Evolutionary conservation across 1,284 basidiomycete genomes (phyloP), one percentile per base, ranked within the genome.

Genomic region (Ceratobasidium sp.): DNA sequence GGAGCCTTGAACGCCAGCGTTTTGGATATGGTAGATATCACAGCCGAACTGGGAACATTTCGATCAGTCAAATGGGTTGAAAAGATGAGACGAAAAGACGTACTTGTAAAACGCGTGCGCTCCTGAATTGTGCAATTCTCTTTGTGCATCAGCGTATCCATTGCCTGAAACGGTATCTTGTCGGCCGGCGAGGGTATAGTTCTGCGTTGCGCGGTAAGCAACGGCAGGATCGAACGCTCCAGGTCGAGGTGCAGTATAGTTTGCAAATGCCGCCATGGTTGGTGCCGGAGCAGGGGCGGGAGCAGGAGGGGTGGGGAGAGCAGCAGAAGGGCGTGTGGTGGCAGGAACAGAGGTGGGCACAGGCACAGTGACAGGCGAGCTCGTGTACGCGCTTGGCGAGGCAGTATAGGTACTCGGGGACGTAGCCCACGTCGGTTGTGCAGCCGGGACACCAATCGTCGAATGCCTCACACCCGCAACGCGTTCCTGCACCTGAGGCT

Each of bases 21-120:
- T 36, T 21, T 55, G 21, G 12, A 14, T 34, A 67, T 39, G 2
- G 64, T 67, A 21, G 50, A 34, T 5, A 50, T 50, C 2, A 67
- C 50, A 36, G 64, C 64, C 26, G 18, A 6, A 26, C 64, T 67
- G 16, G n/a, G 36, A 8, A 26, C 48, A 21, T 34, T n/a, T 39
- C 36, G 18, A 32, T 65, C 23, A 67, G 50, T 67, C 34, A 28
- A n/a, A 14, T 5, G 26, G 3, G 2, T 12, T 21, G 12, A 45
- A 26, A 58, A 16, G 28, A n/a, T 14, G 41, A 23, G 26, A 43
- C 30, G 10, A 18, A 32, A n/a, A 62, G 5, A 65, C 73, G 58
- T 46, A 74, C 73, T 57, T 62, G 60, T 74, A 74, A 60, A 74
- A 74, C 18, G 69, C 73, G 23, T 59, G n/a, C 23, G 73, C 69